Base-by-base conservation (phyloP, 1,284 basidiomycete genomes). In the Boletus semigastroideus region DNA sequence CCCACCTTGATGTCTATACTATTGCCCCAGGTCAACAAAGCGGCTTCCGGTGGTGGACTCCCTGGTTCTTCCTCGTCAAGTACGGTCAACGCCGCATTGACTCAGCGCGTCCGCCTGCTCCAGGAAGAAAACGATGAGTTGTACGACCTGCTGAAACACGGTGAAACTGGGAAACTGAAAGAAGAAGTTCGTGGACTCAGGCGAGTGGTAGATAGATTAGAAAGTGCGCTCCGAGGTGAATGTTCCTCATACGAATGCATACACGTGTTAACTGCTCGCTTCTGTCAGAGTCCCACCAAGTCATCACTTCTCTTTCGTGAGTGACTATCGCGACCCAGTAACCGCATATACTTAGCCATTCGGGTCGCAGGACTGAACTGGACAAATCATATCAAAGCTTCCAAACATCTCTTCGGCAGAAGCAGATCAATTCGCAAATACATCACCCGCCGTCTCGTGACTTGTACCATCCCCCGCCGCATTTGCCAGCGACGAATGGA, bases 81-180 rank as follows among this genome's bases (percentile, higher is more conserved):
- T 56, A 85, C 86, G 1, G 83, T 87, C 27, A 79, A 79, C 27
- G 74, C 82, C 16, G 89, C 89, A 4, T 76, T 92, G 50, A 83
- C 80, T 0, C 87, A 90, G 62, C 77, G 87, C 45, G 78, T 81
- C 27, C 82, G 80, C 51, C 68, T 85, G 9, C 72, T 92, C 10
- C 90, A 92, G 65, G 84, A 88, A 48, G 89, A 92, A 69, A 92
- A 92, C 53, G 87, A 92, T 57, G 89, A 92, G 56, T 61, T 90
- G 5, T 92, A 90, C 63, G 79, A 83, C 46, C 69, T 91, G 8
- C 68, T 92, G 41, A 86, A 82, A 65, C 72, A 73, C 25, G 80
- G 84, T 43, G 86, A 90, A 68, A 87, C 85, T 0, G 87, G 86
- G 3, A 80, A 78, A 61, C 64, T 91, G 52, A 89, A 90, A 63